Conservation (phyloP, 108 stramenopile genomes). For the Fragilaria crotonensis region DNA sequence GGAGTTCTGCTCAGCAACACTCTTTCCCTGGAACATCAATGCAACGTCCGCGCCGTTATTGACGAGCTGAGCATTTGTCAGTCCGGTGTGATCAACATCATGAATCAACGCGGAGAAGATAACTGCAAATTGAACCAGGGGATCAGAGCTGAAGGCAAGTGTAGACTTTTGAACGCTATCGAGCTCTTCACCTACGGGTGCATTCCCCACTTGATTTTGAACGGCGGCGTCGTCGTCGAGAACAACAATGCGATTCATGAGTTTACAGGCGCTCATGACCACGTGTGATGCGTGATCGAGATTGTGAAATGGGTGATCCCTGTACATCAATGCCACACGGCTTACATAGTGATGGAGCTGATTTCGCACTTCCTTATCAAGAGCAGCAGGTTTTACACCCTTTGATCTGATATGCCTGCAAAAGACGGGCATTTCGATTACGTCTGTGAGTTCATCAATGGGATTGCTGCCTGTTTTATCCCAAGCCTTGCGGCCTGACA, state of each 20-base stretch:
- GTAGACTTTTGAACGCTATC: slow-evolving; percentile 18
- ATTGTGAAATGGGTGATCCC: slow-evolving; percentile 42
- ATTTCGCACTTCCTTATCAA: slow-evolving; percentile 14
- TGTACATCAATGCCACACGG: slow-evolving; percentile 22
- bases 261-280: slow-evolving; percentile 31
- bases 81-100: slow-evolving; percentile 54
- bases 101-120: slow-evolving; percentile 52
- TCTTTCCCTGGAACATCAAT: slow-evolving; percentile 17
- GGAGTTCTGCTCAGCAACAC: slow-evolving; percentile 43
- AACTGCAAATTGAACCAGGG: slow-evolving; percentile 44
- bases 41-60: slow-evolving; percentile 29
- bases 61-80: slow-evolving; percentile 41
- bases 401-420: too few relatives aligned
- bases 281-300: slow-evolving; percentile 51
- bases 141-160: slow-evolving; percentile 43
- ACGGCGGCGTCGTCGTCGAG: slow-evolving; percentile 17
- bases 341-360: slow-evolving; percentile 20
- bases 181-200: background rate
- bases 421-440: slow-evolving; percentile 20
- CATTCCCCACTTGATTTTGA: background rate
- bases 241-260: slow-evolving; percentile 31
- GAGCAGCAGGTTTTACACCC: slow-evolving; percentile 14
- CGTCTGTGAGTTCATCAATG: slow-evolving; percentile 22
- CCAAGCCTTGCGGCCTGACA: slow-evolving; percentile 13
- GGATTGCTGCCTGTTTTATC: slow-evolving; percentile 17